These are phyloP conservation scores for Saccharomycopsis lassenensis DNA, from an alignment of 805 yeast species.

Conservation along the genomic window DNA sequence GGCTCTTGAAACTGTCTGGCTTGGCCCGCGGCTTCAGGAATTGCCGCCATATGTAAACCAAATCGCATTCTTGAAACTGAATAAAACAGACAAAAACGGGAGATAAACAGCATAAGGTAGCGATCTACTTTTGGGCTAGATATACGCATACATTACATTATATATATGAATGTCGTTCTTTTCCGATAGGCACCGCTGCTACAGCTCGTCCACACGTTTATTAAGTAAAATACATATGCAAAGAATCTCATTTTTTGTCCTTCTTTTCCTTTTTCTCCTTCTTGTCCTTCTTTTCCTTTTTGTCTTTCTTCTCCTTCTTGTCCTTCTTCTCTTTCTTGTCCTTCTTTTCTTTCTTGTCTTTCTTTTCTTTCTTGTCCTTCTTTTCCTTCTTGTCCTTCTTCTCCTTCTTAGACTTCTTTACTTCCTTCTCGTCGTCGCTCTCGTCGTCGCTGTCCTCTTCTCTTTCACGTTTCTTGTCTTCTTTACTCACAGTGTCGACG, in stretches of 20 bases:
- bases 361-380: conserved; percentile 24
- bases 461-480: conserved; percentile 23
- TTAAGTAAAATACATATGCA: no score
- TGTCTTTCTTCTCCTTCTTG: conserved; percentile 12
- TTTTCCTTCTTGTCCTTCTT: conserved; percentile 24
- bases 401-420: conserved; percentile 22
- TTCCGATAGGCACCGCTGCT: no score
- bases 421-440: conserved; percentile 29
- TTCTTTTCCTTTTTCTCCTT: conserved; percentile 15
- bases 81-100: background rate
- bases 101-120: background rate
- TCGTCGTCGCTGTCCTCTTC: conserved; percentile 28
- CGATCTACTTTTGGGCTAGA: background rate
- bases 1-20: no score
- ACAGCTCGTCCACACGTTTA: no score
- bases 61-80: no score
- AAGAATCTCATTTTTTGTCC: no score
- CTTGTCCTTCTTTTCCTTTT: conserved; percentile 12
- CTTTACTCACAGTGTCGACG: conserved; percentile 64
- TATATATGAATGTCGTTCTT: conserved; percentile 1
- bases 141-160: background rate
- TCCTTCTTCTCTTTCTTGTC: conserved; percentile 17
- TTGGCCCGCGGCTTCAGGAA: no score
- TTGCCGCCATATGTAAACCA: no score
- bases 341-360: conserved; percentile 26